Conservation (phyloP, 2,329 filamentous ascomycete species). For the Polytolypa hystricis region DNA sequence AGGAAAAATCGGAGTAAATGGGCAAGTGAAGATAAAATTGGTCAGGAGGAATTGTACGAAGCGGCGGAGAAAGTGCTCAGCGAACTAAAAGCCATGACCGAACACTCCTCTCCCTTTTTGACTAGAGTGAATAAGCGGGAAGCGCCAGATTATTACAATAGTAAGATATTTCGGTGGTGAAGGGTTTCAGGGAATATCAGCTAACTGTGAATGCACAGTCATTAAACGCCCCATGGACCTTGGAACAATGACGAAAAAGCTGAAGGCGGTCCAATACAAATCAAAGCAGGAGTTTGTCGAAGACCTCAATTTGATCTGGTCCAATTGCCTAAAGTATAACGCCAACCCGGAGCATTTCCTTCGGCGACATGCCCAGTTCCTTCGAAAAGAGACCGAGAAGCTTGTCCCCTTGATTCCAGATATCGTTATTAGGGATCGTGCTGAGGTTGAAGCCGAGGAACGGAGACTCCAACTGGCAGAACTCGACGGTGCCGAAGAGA, state of each 20-base stretch:
- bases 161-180: too few species aligned
- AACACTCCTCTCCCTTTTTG: conserved; percentile 93
- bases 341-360: conserved; percentile 77
- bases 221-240: conserved; percentile 98
- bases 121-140: conserved; percentile 94
- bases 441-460: conserved; percentile 80
- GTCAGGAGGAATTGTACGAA: conserved; percentile 96
- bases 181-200: too few species aligned
- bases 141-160: conserved; percentile 85
- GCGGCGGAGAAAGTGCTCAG: conserved; percentile 93
- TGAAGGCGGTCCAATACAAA: conserved; percentile 68
- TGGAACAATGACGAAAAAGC: conserved; percentile 95
- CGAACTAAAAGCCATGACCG: conserved; percentile 91
- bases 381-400: conserved; percentile 97
- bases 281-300: conserved; percentile 91
- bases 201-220: conserved; percentile 39
- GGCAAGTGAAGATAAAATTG: conserved; percentile 95
- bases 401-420: conserved; percentile 91
- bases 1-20: conserved; percentile 97
- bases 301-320: conserved; percentile 91
- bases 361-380: conserved; percentile 84
- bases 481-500: conserved; percentile 75
- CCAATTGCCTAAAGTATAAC: conserved; percentile 94
- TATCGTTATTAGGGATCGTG: conserved; percentile 76
- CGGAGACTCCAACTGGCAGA: conserved; percentile 74